phyloP scores from a whole-genome alignment of 2,329 filamentous ascomycete genomes.

The Coniochaeta prunicola region DNA sequence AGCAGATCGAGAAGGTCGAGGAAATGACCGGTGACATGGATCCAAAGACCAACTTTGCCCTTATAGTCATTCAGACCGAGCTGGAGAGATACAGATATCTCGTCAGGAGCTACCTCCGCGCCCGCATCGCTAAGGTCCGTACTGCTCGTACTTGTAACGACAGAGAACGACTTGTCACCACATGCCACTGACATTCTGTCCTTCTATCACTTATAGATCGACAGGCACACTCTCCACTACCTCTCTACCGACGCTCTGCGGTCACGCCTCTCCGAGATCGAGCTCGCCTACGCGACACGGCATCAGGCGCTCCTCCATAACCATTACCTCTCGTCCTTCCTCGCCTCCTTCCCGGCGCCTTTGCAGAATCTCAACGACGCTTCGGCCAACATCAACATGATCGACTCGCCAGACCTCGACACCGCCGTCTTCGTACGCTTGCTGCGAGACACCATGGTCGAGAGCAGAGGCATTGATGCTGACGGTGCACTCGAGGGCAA shows the following conservation, averaged over 20 bases:
- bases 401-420: constrained; percentile 78
- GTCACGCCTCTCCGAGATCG: constrained; percentile 63
- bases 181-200: background rate
- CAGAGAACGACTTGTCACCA: background rate
- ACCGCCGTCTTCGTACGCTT: constrained; percentile 78
- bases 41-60: constrained; percentile 81
- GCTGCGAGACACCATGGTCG: constrained; percentile 51
- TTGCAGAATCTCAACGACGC: constrained; percentile 87
- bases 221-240: constrained; percentile 69
- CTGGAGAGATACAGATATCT: constrained; percentile 91
- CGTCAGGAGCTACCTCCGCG: constrained; percentile 72
- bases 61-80: constrained; percentile 95
- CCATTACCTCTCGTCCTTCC: constrained; percentile 81
- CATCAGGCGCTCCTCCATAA: constrained; percentile 79
- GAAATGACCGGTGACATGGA: constrained; percentile 76
- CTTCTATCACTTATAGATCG: constrained; percentile 47
- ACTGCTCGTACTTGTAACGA: constrained; percentile 17
- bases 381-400: constrained; percentile 84
- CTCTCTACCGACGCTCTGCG: constrained; percentile 49
- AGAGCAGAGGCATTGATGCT: constrained; percentile 55
- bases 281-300: constrained; percentile 73
- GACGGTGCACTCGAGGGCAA: constrained; percentile 52
- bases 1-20: constrained; percentile 29
- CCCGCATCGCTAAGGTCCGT: constrained; percentile 87
- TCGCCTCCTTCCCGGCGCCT: constrained; percentile 69